A percentile compares a stretch with the other conserved stretches of the same genome.
Evolutionary conservation across 805 yeast genomes (phyloP).

Genomic region (Spathaspora hagerdaliae): DNA sequence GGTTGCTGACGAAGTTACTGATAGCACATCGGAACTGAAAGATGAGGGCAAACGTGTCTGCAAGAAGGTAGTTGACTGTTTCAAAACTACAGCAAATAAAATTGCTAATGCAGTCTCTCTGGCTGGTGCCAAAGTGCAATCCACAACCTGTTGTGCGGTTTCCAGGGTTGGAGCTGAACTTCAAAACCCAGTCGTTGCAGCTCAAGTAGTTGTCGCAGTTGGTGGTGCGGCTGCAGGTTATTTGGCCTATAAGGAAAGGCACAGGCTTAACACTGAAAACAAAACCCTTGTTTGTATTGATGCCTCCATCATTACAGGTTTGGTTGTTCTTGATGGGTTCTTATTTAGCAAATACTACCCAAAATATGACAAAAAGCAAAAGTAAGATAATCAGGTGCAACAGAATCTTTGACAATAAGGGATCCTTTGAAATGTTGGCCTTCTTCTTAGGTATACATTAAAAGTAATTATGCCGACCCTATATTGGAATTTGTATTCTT

Average conservation of each 20-base stretch:
- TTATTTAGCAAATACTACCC: slow-evolving; percentile 53
- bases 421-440: no score
- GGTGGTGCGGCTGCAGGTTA: slow-evolving; percentile 47
- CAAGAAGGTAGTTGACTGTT: not conserved
- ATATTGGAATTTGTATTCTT: not conserved
- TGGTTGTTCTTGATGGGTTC: slow-evolving; percentile 51
- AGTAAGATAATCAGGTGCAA: not conserved
- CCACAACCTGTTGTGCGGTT: slow-evolving; percentile 11
- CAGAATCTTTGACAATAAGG: no score
- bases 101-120: not conserved
- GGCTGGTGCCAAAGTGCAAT: slow-evolving; percentile 9
- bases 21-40: slow-evolving; percentile 9
- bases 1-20: slow-evolving; percentile 8
- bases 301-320: slow-evolving; percentile 50
- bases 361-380: slow-evolving; percentile 41
- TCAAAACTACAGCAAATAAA: not conserved
- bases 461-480: no score
- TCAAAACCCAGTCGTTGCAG: slow-evolving; percentile 58
- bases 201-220: slow-evolving; percentile 48
- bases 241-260: slow-evolving; percentile 48
- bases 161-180: slow-evolving; percentile 35
- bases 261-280: slow-evolving; percentile 43
- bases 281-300: slow-evolving; percentile 44
- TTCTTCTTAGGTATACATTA: no score
- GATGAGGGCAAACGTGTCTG: not conserved